Conservation (phyloP, 2,329 filamentous ascomycete genomes). For the Diaporthe citrichinensis region DNA sequence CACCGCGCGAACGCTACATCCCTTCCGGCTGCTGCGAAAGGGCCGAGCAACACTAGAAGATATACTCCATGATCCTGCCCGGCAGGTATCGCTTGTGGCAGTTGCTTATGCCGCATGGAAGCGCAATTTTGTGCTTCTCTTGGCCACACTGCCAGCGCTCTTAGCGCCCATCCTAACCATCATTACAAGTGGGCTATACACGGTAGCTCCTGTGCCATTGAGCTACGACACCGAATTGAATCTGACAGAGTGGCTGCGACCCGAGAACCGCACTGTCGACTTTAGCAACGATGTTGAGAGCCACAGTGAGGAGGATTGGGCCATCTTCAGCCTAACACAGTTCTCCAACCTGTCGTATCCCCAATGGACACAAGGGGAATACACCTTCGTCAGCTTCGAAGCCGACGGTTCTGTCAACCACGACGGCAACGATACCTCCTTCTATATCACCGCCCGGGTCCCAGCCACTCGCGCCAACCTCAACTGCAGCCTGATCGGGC, state of each 20-base stretch:
- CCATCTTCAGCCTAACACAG: neutral
- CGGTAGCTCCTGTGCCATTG: neutral
- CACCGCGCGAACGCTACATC: neutral
- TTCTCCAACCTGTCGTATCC: no score
- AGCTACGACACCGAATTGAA: neutral
- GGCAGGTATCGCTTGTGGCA: neutral
- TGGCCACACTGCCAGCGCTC: neutral
- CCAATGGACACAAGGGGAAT: neutral
- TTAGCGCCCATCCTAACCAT: neutral
- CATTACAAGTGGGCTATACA: neutral
- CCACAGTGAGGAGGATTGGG: neutral
- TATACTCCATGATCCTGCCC: neutral
- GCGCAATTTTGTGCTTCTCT: neutral
- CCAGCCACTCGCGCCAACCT: neutral
- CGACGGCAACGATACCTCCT: neutral
- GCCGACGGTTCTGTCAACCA: neutral
- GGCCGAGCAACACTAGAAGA: neutral
- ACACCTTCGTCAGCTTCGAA: neutral
- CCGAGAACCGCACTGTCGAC: neutral
- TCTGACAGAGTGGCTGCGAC: neutral
- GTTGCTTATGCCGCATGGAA: neutral
- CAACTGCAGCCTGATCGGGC: neutral
- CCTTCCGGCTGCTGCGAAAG: neutral
- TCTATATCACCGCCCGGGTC: neutral
- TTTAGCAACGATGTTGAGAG: neutral